Percentiles rank a stretch among this genome's conserved stretches.
Conservation (phyloP, 176 grass and related monocot species). For the Aegilops umbellulata region DNA sequence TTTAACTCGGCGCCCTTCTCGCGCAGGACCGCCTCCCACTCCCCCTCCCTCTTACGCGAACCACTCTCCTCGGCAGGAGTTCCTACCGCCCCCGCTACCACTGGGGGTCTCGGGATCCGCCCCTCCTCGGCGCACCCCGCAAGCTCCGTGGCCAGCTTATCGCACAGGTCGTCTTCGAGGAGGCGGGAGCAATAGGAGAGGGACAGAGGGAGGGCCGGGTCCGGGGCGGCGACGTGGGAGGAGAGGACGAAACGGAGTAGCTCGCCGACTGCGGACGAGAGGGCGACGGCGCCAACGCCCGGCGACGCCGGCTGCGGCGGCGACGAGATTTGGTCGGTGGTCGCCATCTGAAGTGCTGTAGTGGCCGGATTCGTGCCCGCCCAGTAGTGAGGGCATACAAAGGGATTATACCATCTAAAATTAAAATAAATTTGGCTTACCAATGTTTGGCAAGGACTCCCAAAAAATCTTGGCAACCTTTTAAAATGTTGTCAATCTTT, state of each 20-base stretch:
- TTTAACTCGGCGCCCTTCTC: conserved; percentile 51
- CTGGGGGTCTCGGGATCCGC: conserved; percentile 10
- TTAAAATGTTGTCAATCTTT: no score
- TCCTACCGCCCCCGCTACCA: not conserved
- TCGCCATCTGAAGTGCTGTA: conserved; percentile 8
- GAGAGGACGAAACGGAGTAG: conserved; percentile 74
- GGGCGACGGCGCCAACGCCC: conserved; percentile 34
- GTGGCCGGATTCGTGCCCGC: not conserved
- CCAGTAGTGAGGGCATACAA: not conserved
- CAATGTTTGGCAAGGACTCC: no score
- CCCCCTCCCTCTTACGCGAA: conserved; percentile 31
- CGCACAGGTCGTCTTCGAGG: conserved; percentile 49
- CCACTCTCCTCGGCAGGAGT: conserved; percentile 33
- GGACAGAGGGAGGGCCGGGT: conserved; percentile 29
- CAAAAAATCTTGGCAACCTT: no score
- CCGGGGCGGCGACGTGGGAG: conserved; percentile 18
- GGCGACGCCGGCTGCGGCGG: conserved; percentile 46
- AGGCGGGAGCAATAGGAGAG: conserved; percentile 55
- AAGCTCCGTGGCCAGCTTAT: conserved; percentile 41
- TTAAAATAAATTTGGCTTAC: no score
- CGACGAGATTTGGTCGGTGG: not conserved
- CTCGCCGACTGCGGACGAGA: conserved; percentile 42
- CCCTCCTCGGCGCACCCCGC: conserved; percentile 40
- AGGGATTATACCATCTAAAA: no score
- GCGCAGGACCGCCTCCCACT: conserved; percentile 48